phyloP scores from a whole-genome alignment of 2,329 filamentous ascomycete genomes.

The Chalaropsis thielavioides region DNA sequence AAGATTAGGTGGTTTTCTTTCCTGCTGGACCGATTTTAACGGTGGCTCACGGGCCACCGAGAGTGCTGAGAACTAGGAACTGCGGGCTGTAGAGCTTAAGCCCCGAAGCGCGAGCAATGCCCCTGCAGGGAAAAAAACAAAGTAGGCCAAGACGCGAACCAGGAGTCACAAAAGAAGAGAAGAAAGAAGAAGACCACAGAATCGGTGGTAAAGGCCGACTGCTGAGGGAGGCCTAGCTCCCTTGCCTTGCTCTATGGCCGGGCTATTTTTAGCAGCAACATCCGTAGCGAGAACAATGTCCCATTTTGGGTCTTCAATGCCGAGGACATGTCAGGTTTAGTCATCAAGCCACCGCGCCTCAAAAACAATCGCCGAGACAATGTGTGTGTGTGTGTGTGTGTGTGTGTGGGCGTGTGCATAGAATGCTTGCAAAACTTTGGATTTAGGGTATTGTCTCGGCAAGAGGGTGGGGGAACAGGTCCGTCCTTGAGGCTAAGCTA shows the following conservation, averaged over 20 bases:
- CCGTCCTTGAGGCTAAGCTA: neutral
- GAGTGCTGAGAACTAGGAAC: neutral
- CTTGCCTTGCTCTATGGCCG: neutral
- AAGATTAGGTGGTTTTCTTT: neutral
- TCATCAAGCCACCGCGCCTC: neutral
- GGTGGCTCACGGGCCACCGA: neutral
- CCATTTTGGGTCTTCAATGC: neutral
- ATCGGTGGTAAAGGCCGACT: neutral
- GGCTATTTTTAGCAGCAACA: neutral
- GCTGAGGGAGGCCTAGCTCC: neutral
- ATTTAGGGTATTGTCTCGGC: neutral
- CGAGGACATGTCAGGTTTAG: neutral
- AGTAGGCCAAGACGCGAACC: neutral
- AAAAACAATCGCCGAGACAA: neutral
- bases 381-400: neutral
- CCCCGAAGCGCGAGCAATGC: neutral
- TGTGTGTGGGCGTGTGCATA: conserved; percentile 1
- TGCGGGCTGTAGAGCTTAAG: neutral
- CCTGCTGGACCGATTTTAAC: neutral
- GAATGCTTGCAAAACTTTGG: neutral
- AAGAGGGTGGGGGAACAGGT: neutral
- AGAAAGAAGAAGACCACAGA: neutral
- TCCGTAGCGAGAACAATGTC: neutral
- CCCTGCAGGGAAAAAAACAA: neutral
- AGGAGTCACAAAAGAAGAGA: neutral